Evolutionary conservation across 371 early-diverging fungal species (phyloP), one percentile per base, ranked within the genome.

Genomic region (Mucor mucedo): DNA sequence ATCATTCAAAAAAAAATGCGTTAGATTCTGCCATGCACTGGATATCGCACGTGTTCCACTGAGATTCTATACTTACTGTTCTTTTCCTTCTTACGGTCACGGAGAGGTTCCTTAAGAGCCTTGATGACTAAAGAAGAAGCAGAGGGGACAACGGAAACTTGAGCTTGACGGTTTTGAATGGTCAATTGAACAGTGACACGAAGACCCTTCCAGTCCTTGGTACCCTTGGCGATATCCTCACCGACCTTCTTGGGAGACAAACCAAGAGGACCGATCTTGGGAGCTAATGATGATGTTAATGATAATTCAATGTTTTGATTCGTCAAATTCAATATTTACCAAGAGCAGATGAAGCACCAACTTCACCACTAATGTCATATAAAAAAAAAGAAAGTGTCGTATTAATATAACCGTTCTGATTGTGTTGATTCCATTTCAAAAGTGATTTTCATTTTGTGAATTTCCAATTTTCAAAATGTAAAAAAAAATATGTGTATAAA

Each of bases 71-170:
- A 42, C 44, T 42, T 42, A 42, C 44, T 95, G 93, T 99, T 99
- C 93, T 99, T 99, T 83, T 98, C 99, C 95, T 99, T 99, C 94
- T 99, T 99, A 84, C 95, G 92, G 87, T 99, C 99, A 70, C 99
- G 90, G 60, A 92, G 90, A 69, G 99, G 98, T 87, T 99, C 99
- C 90, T 97, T 98, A 52, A 99, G 88, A 73, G 98, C 99, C 85
- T 91, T 91, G 86, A 99, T 97, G 78, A 99, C 95, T 64, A 99
- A 86, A 71, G 99, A 93, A 38, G 98, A 94, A 65, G 99, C 98
- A 52, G 95, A 92, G 71, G 99, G 99, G 57, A 97, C 93, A 70
- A 99, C 93, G 73, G 97, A 92, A 73, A 99, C 94, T 60, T 94
- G 89, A 66, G 99, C 99, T 85, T 99, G 98, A 91, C 99, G 96